These are phyloP conservation scores for Thozetella sp. DNA, from an alignment of 495 filamentous ascomycete genomes.

Conservation along the genomic window DNA sequence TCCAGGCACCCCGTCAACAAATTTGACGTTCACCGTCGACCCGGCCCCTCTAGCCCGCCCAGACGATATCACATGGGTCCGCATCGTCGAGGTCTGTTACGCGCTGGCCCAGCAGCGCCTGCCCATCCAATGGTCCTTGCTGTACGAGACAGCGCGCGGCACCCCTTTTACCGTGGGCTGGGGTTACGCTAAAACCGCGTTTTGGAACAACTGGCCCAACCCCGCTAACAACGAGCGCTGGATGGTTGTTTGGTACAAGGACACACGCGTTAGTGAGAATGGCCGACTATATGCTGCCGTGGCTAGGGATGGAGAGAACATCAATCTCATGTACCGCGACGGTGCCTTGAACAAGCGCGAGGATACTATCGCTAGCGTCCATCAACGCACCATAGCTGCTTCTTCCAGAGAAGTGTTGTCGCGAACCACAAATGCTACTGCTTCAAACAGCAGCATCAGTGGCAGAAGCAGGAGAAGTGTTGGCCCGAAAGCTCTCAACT, in stretches of 20 bases:
- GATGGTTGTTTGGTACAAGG: conserved; percentile 7
- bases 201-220: background rate
- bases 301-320: background rate
- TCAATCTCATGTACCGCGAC: conserved; percentile 1
- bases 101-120: background rate
- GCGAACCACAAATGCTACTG: background rate
- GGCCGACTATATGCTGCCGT: background rate
- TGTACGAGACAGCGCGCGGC: background rate
- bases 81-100: conserved; percentile 7
- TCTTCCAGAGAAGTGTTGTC: background rate
- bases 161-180: background rate
- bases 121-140: background rate
- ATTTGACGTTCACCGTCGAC: background rate
- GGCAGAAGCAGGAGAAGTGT: no score
- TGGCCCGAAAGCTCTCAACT: background rate
- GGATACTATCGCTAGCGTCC: background rate
- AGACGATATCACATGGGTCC: background rate
- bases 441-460: background rate
- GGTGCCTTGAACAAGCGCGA: background rate
- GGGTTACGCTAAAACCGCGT: background rate
- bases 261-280: background rate
- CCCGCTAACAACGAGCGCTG: background rate
- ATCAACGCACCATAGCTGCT: background rate
- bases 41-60: background rate
- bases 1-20: background rate